Conservation (phyloP, 1,139 yeast species). For the Barnettozyma hawaiiensis region DNA sequence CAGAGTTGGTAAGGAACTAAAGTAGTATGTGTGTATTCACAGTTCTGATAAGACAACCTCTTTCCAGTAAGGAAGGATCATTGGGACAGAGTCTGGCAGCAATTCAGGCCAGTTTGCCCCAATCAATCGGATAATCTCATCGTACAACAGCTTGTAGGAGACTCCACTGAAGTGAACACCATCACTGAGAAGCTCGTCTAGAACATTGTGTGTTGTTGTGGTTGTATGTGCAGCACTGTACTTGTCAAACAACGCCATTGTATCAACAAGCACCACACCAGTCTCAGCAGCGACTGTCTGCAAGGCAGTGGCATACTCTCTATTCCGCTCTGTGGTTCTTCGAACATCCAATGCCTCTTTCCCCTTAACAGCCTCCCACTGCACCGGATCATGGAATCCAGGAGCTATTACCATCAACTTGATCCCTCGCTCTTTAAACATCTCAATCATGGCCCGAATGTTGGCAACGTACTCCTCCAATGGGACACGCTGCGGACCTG, state of each 20-base stretch:
- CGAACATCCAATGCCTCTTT: constrained; percentile 31
- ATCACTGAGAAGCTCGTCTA: constrained; percentile 36
- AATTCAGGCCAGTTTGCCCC: constrained; percentile 42
- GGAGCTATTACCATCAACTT: constrained; percentile 58
- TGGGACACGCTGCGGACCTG: constrained; percentile 50
- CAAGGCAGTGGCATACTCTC: constrained; percentile 47
- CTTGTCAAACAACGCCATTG: constrained; percentile 41
- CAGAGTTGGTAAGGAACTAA: constrained; percentile 34
- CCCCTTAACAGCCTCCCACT: constrained; percentile 30
- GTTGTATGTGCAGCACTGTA: no score
- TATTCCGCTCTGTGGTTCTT: constrained; percentile 38
- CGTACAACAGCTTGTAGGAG: constrained; percentile 52
- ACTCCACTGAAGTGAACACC: constrained; percentile 65
- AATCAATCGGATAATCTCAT: constrained; percentile 38
- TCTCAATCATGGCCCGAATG: constrained; percentile 36
- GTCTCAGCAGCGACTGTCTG: constrained; percentile 37
- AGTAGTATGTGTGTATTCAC: no score
- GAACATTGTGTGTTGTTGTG: constrained; percentile 11
- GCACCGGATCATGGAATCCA: constrained; percentile 45
- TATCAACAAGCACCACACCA: constrained; percentile 47
- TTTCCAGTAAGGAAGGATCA: constrained; percentile 36
- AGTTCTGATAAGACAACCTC: constrained; percentile 22
- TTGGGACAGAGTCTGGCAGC: constrained; percentile 34
- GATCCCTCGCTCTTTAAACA: constrained; percentile 37
- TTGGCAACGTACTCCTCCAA: constrained; percentile 45